Conservation (phyloP, 2,329 filamentous ascomycete genomes). For the Torrubiella hemipterigena region DNA sequence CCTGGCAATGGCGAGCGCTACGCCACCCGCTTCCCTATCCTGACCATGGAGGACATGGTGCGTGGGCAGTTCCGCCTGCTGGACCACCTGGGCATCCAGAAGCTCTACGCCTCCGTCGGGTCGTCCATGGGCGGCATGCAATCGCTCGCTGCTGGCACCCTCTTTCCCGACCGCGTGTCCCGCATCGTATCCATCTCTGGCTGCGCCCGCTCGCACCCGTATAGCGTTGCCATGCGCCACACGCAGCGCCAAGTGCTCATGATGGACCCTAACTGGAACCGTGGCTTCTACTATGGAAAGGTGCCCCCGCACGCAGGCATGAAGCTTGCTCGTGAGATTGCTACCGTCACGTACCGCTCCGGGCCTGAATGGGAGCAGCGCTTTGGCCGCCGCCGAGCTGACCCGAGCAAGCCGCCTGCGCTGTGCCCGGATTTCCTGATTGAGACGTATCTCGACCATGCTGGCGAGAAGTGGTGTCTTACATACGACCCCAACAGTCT, state of each 20-base stretch:
- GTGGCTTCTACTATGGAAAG: conserved; percentile 82
- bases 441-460: conserved; percentile 95
- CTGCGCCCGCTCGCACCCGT: conserved; percentile 88
- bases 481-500: conserved; percentile 94
- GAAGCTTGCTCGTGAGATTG: conserved; percentile 96
- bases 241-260: conserved; percentile 95
- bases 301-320: conserved; percentile 92
- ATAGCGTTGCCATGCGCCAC: conserved; percentile 97
- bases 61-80: conserved; percentile 85
- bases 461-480: conserved; percentile 94
- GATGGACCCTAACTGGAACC: conserved; percentile 97
- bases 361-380: conserved; percentile 96
- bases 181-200: conserved; percentile 83
- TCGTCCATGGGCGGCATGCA: conserved; percentile 99
- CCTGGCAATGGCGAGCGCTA: conserved; percentile 81
- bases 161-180: conserved; percentile 73
- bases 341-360: conserved; percentile 91
- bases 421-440: conserved; percentile 97
- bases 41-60: conserved; percentile 97
- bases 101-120: conserved; percentile 83
- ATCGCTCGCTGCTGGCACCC: conserved; percentile 71
- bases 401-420: conserved; percentile 75
- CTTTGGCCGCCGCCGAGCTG: conserved; percentile 78
- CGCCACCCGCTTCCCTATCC: conserved; percentile 86
- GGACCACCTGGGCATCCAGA: conserved; percentile 63